Percentiles rank a stretch among this genome's conserved stretches.
Conservation (phyloP, 2,329 filamentous ascomycete genomes). For the Fusarium pseudoanthophilum region DNA sequence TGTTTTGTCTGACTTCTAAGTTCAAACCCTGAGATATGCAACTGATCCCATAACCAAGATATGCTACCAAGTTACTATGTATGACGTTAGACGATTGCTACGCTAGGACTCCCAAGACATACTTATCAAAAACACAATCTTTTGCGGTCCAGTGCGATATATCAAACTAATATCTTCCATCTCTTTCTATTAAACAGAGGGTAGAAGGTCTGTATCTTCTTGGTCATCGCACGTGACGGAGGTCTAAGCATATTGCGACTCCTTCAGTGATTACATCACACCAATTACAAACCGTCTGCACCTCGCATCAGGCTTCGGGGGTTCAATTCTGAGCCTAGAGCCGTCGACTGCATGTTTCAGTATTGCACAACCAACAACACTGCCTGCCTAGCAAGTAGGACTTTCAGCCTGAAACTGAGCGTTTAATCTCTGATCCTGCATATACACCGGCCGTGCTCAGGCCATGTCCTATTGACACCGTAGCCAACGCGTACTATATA, state of each 20-base stretch:
- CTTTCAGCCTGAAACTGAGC: background rate
- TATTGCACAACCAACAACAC: slow-evolving; percentile 1
- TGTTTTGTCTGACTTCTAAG: background rate
- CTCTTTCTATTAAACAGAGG: background rate
- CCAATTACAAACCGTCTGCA: slow-evolving; percentile 13
- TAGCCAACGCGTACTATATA: slow-evolving; percentile 6
- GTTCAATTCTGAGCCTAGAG: slow-evolving; percentile 4
- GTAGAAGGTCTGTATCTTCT: background rate
- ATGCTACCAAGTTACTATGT: background rate
- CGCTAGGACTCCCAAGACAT: background rate
- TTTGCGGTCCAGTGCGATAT: background rate
- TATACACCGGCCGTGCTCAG: background rate
- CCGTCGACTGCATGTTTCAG: slow-evolving; percentile 1
- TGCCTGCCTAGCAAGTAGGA: background rate
- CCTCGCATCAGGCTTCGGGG: background rate
- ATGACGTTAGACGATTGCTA: slow-evolving; percentile 26
- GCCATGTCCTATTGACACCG: slow-evolving; percentile 12
- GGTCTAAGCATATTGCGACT: background rate
- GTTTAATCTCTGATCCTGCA: slow-evolving; percentile 9
- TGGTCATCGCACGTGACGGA: slow-evolving; percentile 19
- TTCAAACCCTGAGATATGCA: slow-evolving; percentile 9
- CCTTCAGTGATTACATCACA: slow-evolving; percentile 12
- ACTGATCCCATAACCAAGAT: slow-evolving; percentile 10
- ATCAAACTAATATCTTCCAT: background rate
- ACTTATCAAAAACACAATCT: background rate